Percentiles rank a stretch among this genome's conserved stretches.
These are phyloP conservation scores for Kokia cookei DNA, from an alignment of 441 rosid species.

Conservation along the genomic window DNA sequence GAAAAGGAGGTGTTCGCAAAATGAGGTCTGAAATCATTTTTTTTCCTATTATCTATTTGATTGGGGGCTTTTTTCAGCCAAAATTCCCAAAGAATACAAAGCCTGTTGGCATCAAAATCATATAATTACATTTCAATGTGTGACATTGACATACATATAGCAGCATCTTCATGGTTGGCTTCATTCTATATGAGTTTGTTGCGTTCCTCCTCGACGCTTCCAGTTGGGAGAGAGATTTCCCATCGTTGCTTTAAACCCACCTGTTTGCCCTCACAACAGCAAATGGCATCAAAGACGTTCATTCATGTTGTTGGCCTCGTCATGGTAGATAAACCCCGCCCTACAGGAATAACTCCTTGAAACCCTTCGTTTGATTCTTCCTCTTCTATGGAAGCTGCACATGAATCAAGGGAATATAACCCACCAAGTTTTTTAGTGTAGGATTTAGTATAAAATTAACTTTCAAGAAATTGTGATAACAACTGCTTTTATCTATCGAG, in stretches of 20 bases:
- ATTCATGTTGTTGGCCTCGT: constrained; percentile 90
- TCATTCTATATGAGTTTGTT: neutral
- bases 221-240: neutral
- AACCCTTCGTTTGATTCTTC: constrained; percentile 58
- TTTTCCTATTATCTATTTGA: neutral
- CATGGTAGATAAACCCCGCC: constrained; percentile 93
- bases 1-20: neutral
- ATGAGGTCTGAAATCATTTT: neutral
- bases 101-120: neutral
- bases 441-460: neutral
- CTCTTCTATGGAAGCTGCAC: constrained; percentile 58
- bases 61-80: neutral
- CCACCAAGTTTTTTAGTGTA: neutral
- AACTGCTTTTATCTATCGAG: neutral
- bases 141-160: neutral
- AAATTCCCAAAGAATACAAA: neutral
- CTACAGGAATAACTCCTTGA: constrained; percentile 65
- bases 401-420: neutral
- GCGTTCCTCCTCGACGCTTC: neutral
- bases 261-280: neutral
- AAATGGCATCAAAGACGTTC: constrained; percentile 20
- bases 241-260: neutral
- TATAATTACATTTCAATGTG: neutral
- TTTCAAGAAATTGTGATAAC: neutral
- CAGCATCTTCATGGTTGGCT: neutral